Percentiles rank a stretch among this genome's conserved stretches.
These are phyloP conservation scores for Pythium apleroticum DNA, from an alignment of 352 stramenopile species.

Conservation along the genomic window DNA sequence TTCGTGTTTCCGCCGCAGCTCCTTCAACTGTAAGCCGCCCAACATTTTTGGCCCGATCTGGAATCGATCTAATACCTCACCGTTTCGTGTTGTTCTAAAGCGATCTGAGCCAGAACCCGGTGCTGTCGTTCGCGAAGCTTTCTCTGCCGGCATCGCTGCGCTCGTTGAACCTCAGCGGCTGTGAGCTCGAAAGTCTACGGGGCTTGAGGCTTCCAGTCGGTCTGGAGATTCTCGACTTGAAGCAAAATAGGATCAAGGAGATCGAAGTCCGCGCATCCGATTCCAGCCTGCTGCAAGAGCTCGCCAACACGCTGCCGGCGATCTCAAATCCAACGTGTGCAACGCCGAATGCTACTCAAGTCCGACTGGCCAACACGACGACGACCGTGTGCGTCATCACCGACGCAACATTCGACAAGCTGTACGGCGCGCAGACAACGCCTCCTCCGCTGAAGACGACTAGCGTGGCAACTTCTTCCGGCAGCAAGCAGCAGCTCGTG, in stretches of 20 bases:
- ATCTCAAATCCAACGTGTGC: conserved; percentile 2
- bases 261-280: conserved; percentile 19
- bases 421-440: conserved; percentile 3
- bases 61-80: too few relatives aligned
- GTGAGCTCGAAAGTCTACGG: conserved; percentile 2
- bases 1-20: conserved; percentile 18
- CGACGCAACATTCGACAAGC: conserved; percentile 14
- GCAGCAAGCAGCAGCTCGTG: conserved; percentile 4
- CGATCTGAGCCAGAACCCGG: conserved; percentile 16
- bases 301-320: not conserved
- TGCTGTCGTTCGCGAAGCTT: conserved; percentile 4
- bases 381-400: conserved; percentile 18
- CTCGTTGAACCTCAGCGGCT: conserved; percentile 11
- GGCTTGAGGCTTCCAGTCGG: conserved; percentile 1
- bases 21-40: conserved; percentile 17
- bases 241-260: conserved; percentile 4
- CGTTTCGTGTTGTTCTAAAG: too few relatives aligned
- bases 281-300: conserved; percentile 1
- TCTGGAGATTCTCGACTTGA: conserved; percentile 12
- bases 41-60: too few relatives aligned
- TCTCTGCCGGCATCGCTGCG: conserved; percentile 1
- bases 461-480: not conserved
- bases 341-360: conserved; percentile 8
- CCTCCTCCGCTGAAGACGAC: not conserved
- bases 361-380: not conserved